Evolutionary conservation across 2,329 filamentous ascomycete species (phyloP).

Genomic region (Trichoderma arundinaceum): DNA sequence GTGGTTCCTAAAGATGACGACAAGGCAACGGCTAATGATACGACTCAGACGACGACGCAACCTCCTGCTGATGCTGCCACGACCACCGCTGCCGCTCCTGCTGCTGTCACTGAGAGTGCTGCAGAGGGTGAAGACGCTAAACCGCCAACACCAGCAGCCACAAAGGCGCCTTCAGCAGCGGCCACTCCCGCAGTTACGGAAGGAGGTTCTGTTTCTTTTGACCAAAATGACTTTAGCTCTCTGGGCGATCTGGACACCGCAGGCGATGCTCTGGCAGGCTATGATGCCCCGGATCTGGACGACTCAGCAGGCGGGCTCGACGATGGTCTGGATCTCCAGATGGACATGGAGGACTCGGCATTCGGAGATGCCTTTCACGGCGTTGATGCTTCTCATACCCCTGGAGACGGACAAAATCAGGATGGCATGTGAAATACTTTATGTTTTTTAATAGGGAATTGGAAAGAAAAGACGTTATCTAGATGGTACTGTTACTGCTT

Average conservation of each 20-base stretch:
- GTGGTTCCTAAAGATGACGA: constrained; percentile 70
- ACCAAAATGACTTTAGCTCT: constrained; percentile 67
- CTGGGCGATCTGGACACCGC: constrained; percentile 72
- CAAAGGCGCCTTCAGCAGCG: constrained; percentile 50
- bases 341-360: constrained; percentile 78
- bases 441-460: not conserved
- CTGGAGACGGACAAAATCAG: constrained; percentile 43
- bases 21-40: constrained; percentile 47
- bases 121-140: constrained; percentile 36
- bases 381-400: constrained; percentile 52
- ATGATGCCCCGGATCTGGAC: constrained; percentile 62
- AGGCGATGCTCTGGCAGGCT: constrained; percentile 72
- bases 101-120: constrained; percentile 17
- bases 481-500: not conserved
- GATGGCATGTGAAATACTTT: constrained; percentile 42
- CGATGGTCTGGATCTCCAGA: constrained; percentile 63
- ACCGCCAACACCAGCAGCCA: constrained; percentile 34
- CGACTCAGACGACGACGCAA: constrained; percentile 17
- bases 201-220: constrained; percentile 52
- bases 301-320: constrained; percentile 53
- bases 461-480: constrained; percentile 7
- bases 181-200: constrained; percentile 53
- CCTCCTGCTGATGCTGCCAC: constrained; percentile 26
- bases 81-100: constrained; percentile 2
- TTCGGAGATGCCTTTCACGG: constrained; percentile 85